A percentile compares a stretch with the other conserved stretches of the same genome.
phyloP scores from a whole-genome alignment of 1,139 yeast species.

The Torulaspora globosa region DNA sequence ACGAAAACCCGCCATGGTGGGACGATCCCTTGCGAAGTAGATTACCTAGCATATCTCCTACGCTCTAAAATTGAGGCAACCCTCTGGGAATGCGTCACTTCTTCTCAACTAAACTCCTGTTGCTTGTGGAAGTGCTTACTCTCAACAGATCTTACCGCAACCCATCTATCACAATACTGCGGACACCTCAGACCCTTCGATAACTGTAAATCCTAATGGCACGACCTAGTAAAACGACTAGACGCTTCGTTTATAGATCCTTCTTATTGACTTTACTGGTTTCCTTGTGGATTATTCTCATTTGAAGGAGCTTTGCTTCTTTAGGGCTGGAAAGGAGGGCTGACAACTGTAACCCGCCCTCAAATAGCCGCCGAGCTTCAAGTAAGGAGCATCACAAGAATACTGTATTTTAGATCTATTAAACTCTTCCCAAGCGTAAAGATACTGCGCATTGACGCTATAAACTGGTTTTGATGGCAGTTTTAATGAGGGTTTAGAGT shows the following conservation, averaged over 20 bases:
- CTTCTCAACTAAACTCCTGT: neutral
- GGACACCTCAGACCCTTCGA: neutral
- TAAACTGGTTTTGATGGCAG: no score
- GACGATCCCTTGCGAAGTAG: slow-evolving; percentile 14
- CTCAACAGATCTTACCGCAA: slow-evolving; percentile 4
- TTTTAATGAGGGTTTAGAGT: no score
- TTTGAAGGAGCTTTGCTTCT: neutral
- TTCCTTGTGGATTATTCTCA: slow-evolving; percentile 1
- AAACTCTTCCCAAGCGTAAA: no score
- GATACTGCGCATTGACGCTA: no score
- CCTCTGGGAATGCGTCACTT: neutral
- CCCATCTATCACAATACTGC: slow-evolving; percentile 5
- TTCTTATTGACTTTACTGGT: neutral
- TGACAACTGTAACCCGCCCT: neutral
- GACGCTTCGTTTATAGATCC: neutral
- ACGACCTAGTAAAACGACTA: neutral
- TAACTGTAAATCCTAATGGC: neutral
- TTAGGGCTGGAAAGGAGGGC: slow-evolving; percentile 2
- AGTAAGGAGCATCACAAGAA: neutral
- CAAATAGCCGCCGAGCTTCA: slow-evolving; percentile 2
- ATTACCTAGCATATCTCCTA: slow-evolving; percentile 20
- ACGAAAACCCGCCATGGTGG: slow-evolving; percentile 1
- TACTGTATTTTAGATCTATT: no score
- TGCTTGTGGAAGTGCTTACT: slow-evolving; percentile 1
- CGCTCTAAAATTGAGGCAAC: neutral